These are phyloP conservation scores for Sarocladiaceae sp. DNA, from an alignment of 2,329 filamentous ascomycete species.

Conservation along the genomic window DNA sequence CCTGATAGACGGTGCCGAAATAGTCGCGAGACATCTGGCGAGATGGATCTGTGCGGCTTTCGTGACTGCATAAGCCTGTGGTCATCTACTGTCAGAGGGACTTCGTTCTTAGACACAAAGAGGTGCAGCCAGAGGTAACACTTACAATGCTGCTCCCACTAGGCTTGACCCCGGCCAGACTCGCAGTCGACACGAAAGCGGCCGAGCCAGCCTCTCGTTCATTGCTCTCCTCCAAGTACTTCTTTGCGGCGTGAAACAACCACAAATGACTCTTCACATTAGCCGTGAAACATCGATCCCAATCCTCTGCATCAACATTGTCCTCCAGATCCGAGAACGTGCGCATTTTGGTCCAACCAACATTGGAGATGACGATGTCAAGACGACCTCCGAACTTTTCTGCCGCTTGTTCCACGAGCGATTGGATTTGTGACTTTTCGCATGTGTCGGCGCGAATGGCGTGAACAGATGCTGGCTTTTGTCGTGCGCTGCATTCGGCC, in stretches of 20 bases:
- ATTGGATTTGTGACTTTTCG: neutral
- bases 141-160: constrained; percentile 56
- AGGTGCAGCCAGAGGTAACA: neutral
- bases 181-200: constrained; percentile 60
- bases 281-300: constrained; percentile 55
- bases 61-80: constrained; percentile 22
- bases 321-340: constrained; percentile 45
- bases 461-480: neutral
- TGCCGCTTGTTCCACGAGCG: neutral
- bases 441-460: neutral
- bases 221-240: constrained; percentile 50
- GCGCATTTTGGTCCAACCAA: constrained; percentile 48
- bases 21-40: constrained; percentile 47
- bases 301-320: constrained; percentile 51
- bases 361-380: constrained; percentile 77
- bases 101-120: no score
- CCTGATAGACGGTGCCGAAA: constrained; percentile 50
- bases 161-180: constrained; percentile 58
- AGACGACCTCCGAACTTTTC: constrained; percentile 29
- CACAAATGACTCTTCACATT: constrained; percentile 61
- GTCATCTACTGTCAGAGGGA: neutral
- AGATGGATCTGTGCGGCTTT: constrained; percentile 68
- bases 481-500: neutral
- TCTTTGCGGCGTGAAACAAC: constrained; percentile 51
- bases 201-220: constrained; percentile 26